These are phyloP conservation scores for Blastocladiella emersonii DNA, from an alignment of 371 early-diverging fungal species.

Conservation along the genomic window DNA sequence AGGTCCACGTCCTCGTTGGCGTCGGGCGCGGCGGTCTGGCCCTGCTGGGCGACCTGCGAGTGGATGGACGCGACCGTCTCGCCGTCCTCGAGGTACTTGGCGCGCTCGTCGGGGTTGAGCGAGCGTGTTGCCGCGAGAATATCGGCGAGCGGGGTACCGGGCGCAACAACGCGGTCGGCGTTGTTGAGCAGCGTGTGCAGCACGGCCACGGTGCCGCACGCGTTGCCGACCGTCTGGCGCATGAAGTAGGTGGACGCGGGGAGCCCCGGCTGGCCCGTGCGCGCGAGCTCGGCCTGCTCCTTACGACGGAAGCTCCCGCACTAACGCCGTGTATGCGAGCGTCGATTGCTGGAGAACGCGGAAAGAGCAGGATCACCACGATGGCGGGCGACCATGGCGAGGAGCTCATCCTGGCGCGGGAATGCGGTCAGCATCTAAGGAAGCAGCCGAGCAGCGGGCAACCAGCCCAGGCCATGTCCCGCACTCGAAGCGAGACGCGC, in stretches of 20 bases:
- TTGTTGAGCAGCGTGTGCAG: conserved; percentile 58
- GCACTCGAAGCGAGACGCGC: too few relatives aligned
- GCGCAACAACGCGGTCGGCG: conserved; percentile 20
- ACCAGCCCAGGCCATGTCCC: conserved; percentile 20
- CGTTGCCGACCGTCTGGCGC: conserved; percentile 79
- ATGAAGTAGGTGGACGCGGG: conserved; percentile 50
- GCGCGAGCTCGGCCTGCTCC: too few relatives aligned
- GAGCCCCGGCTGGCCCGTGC: conserved; percentile 24
- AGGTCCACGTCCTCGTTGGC: conserved; percentile 54
- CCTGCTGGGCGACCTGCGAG: conserved; percentile 40
- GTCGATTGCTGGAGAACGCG: too few relatives aligned
- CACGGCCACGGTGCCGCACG: conserved; percentile 78
- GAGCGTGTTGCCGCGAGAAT: too few relatives aligned
- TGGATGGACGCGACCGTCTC: conserved; percentile 18
- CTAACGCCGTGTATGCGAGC: too few relatives aligned
- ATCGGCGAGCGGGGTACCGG: too few relatives aligned
- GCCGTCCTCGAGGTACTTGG: conserved; percentile 44
- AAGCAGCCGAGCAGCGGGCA: too few relatives aligned
- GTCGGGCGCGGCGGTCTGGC: conserved; percentile 60
- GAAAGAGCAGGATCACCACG: conserved; percentile 63
- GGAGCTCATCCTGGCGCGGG: conserved; percentile 66
- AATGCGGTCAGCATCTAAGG: background rate
- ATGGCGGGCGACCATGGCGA: conserved; percentile 62
- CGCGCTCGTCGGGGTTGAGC: conserved; percentile 61
- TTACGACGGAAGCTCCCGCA: too few relatives aligned